Percentiles rank a stretch among this genome's conserved stretches.
phyloP scores from a whole-genome alignment of 2,329 filamentous ascomycete species.

The Xylaria sp. region DNA sequence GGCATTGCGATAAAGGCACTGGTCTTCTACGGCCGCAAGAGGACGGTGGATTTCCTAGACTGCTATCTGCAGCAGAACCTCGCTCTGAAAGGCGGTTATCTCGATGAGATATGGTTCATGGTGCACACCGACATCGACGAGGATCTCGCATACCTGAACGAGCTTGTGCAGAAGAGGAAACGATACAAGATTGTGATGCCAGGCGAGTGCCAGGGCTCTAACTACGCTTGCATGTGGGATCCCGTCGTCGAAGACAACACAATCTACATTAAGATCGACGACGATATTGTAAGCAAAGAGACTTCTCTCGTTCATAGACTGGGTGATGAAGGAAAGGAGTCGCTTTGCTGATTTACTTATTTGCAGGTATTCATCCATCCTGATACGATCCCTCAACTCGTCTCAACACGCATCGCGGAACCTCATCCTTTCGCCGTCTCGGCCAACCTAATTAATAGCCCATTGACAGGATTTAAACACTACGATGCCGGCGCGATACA shows the following conservation, averaged over 20 bases:
- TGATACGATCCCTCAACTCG: constrained; percentile 62
- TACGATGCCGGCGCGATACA: constrained; percentile 63
- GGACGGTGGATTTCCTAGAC: constrained; percentile 58
- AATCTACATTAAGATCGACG: constrained; percentile 60
- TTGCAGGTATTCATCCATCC: constrained; percentile 49
- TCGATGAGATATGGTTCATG: constrained; percentile 59
- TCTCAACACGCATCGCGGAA: constrained; percentile 62
- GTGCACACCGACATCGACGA: constrained; percentile 54
- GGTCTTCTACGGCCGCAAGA: constrained; percentile 59
- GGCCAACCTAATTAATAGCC: constrained; percentile 68
- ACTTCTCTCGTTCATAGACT: neutral
- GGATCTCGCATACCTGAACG: constrained; percentile 55
- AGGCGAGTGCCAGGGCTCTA: constrained; percentile 51
- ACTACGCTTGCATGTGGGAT: constrained; percentile 53
- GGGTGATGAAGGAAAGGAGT: neutral
- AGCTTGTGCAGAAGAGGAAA: constrained; percentile 51
- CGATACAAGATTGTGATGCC: constrained; percentile 53
- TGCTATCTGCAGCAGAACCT: constrained; percentile 60
- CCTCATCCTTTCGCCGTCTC: constrained; percentile 63
- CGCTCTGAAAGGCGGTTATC: constrained; percentile 56
- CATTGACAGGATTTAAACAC: constrained; percentile 64
- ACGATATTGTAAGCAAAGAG: constrained; percentile 55
- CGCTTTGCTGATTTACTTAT: constrained; percentile 15
- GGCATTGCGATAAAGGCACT: constrained; percentile 55
- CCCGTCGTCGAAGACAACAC: constrained; percentile 49